Percentiles rank a stretch among this genome's conserved stretches.
phyloP scores from a whole-genome alignment of 2,329 filamentous ascomycete genomes.

The Epichloe aotearoae region DNA sequence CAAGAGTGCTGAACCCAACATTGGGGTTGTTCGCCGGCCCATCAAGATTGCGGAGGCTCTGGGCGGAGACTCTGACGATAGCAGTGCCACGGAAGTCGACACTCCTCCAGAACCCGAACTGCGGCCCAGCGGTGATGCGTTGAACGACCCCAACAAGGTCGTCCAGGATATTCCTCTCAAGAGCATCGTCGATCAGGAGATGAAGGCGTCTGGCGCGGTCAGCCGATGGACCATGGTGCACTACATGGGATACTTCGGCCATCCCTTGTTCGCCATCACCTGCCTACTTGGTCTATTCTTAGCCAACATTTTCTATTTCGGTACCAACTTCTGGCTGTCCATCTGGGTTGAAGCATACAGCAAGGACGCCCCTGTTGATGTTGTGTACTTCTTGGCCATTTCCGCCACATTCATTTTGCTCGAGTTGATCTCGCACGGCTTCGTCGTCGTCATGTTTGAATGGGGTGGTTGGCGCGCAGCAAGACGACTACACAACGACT shows the following conservation, averaged over 20 bases:
- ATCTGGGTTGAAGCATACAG: conserved; percentile 40
- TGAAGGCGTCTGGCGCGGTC: conserved; percentile 30
- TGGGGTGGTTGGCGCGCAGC: conserved; percentile 45
- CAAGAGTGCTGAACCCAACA: conserved; percentile 27
- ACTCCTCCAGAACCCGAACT: conserved; percentile 16
- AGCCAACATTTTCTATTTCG: conserved; percentile 28
- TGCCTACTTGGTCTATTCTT: conserved; percentile 27
- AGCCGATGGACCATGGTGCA: conserved; percentile 33
- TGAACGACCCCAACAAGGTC: conserved; percentile 20
- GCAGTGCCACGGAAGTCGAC: conserved; percentile 15
- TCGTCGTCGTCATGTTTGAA: conserved; percentile 34
- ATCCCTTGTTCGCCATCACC: conserved; percentile 26
- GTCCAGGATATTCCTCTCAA: conserved; percentile 23
- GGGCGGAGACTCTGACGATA: conserved; percentile 22
- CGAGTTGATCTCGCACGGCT: conserved; percentile 28
- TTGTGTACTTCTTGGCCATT: conserved; percentile 39
- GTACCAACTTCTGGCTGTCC: conserved; percentile 34
- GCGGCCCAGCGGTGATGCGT: conserved; percentile 14
- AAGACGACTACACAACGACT: conserved; percentile 35
- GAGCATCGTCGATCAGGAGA: conserved; percentile 34
- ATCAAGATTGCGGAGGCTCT: conserved; percentile 29
- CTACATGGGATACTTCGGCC: conserved; percentile 39
- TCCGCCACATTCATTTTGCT: conserved; percentile 33
- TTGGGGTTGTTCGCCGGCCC: conserved; percentile 30
- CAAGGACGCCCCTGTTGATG: conserved; percentile 27